Base-by-base conservation (phyloP, 2,329 filamentous ascomycete species). In the Rhytidhysteron rufulum region DNA sequence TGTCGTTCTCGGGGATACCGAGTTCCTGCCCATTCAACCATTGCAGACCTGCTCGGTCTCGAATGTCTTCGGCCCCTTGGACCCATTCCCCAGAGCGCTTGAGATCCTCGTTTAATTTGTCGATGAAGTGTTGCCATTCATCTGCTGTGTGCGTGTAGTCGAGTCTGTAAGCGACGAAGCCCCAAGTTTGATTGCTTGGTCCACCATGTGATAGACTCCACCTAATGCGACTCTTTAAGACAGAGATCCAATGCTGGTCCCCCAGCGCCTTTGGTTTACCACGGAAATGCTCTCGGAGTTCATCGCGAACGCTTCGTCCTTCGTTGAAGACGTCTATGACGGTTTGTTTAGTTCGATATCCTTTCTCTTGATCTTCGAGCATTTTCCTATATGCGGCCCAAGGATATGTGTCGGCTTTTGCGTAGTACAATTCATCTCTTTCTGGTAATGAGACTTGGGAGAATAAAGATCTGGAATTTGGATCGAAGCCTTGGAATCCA, bases 151-250 rank as follows among this genome's bases (percentile, higher is more conserved):
- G 37, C 4, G 36, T 25, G 31, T 55, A 54, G 1, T 50, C 52
- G 3, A 55, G 37, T 9, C 51, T 44, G 32, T 55, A 55, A 27
- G 39, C 44, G 1, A 51, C 49, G 19, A 51, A 55, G 2, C 50
- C 52, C 47, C 49, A 55, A 8, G 29, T 41, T 4, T 49, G 42
- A 3, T 27, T 38, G 10, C 41, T 30, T 3, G 29, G 40, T 3
- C 37, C 37, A 1, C 41, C 44, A 32, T 50, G 36, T 6, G 34
- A 21, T 20, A 43, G n/a, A 22, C 45, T 49, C 8, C 44, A 51
- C 1, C 45, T 33, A 34, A 50, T 49, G 7, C 48, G 46, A 2
- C 43, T 41, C 10, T 43, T 44, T 3, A 55, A 37, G 8, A 50
- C 39, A 3, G 48, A 46, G 21, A 52, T 51, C 51, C 51, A 53